Base-by-base conservation (phyloP, 2,329 filamentous ascomycete genomes). In the Fusarium succisae region DNA sequence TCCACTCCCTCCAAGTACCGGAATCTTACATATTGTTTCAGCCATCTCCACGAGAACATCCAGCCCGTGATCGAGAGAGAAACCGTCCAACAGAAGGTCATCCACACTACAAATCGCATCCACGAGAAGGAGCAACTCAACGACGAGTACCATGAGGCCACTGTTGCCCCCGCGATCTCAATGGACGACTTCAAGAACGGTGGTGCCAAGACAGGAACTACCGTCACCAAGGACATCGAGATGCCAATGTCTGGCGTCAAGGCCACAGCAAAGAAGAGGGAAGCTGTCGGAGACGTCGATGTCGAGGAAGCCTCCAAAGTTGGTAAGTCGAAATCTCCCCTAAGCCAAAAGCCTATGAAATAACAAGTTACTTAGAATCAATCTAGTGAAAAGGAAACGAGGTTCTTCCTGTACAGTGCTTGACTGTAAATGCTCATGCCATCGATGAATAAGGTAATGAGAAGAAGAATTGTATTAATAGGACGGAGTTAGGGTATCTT, bases 1-100 rank as follows among this genome's bases (percentile, higher is more conserved):
- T 2, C 1, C 13, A 1, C 6, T 1, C 0, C 13, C 1, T 9
- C 1, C 12, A 12, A 2, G 6, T 6, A 13, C 20, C 4, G 1
- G 13, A 5, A 4, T 18, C 63, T 72, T 14, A 72, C 47, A 26
- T 1, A 2, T 32, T 6, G 4, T 18, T 2, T 9, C 5, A 72
- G 69, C 13, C 69, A 72, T 18, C 35, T 72, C 15, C 69, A 72
- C 12, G 69, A 72, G 15, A 72, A 64, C 4, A 72, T 72, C 9
- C 69, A 72, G 37, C 69, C 69, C 17, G 69, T 72, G 14, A 72
- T 72, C 17, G 69, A 72, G 69, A 53, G 69, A 20, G 69, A 72
- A 30, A 72, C 69, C 4, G 57, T 72, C n/a, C 63, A 72, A 8
- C 63, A 72, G 26, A 72, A 72, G 53, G 69, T 72, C 4, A 47